A percentile compares a stretch with the other conserved stretches of the same genome.
These are phyloP conservation scores for Boletus rubescentipes DNA, from an alignment of 768 basidiomycete species.

Conservation along the genomic window DNA sequence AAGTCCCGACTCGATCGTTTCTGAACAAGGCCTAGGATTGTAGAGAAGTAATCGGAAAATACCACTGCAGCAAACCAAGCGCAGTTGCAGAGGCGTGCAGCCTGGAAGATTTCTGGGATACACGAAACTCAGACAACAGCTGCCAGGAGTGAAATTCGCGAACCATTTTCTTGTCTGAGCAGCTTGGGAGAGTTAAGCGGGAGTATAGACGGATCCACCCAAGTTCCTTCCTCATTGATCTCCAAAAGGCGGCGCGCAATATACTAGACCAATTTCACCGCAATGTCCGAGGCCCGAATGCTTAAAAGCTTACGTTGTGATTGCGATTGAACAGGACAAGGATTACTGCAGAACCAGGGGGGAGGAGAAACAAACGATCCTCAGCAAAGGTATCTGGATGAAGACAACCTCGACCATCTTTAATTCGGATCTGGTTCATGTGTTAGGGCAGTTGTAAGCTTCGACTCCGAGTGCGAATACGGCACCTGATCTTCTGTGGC, in stretches of 20 bases:
- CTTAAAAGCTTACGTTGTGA: conserved; percentile 61
- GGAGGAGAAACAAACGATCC: conserved; percentile 74
- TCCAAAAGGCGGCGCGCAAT: conserved; percentile 75
- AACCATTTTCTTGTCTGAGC: conserved; percentile 55
- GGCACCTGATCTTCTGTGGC: conserved; percentile 55
- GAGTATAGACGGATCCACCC: conserved; percentile 51
- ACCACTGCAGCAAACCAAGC: conserved; percentile 76
- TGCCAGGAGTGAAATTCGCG: background rate
- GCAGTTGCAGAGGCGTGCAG: conserved; percentile 72
- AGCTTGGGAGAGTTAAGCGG: conserved; percentile 35
- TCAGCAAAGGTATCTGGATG: conserved; percentile 77
- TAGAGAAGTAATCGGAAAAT: conserved; percentile 83
- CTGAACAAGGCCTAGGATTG: conserved; percentile 74
- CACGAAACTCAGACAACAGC: conserved; percentile 9
- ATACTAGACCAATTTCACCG: conserved; percentile 46
- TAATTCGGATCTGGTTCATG: conserved; percentile 30
- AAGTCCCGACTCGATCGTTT: conserved; percentile 76
- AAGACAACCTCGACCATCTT: conserved; percentile 65
- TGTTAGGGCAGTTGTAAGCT: background rate
- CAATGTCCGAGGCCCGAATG: background rate
- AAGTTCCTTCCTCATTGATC: conserved; percentile 76
- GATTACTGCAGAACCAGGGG: conserved; percentile 71
- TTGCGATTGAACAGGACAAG: conserved; percentile 89
- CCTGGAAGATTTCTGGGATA: conserved; percentile 74
- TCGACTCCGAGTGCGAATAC: conserved; percentile 26